Conservation (phyloP, 352 stramenopile species). For the Thalassiosira oceanica region DNA sequence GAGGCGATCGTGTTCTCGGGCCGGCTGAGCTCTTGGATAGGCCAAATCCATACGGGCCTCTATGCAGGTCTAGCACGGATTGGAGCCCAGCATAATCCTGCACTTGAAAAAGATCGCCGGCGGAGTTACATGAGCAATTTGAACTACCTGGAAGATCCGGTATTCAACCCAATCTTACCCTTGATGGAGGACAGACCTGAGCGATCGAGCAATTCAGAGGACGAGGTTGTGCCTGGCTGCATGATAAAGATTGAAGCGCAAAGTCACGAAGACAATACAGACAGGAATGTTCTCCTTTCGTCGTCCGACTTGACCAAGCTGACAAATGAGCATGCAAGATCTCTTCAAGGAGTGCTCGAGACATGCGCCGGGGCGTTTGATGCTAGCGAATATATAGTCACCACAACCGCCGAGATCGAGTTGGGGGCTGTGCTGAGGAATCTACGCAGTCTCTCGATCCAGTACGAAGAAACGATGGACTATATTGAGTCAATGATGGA, state of each 20-base stretch:
- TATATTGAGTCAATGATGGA: slow-evolving; percentile 65
- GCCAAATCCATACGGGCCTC: too few species aligned
- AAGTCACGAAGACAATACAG: too few species aligned
- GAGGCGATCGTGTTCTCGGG: too few species aligned
- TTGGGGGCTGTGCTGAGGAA: slow-evolving; percentile 18
- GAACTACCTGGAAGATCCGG: too few species aligned
- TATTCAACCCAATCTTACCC: slow-evolving; percentile 72
- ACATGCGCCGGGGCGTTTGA: neutral
- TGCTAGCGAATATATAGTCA: neutral
- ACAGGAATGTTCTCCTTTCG: slow-evolving; percentile 1
- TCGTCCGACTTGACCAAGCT: slow-evolving; percentile 28
- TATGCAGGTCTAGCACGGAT: too few species aligned
- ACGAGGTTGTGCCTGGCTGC: too few species aligned
- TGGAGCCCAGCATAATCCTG: too few species aligned
- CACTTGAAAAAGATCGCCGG: too few species aligned
- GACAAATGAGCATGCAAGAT: slow-evolving; percentile 22
- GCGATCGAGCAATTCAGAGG: too few species aligned
- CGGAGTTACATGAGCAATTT: too few species aligned
- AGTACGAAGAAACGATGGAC: slow-evolving; percentile 26
- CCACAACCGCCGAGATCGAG: slow-evolving; percentile 17
- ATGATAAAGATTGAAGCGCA: too few species aligned
- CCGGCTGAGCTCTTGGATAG: too few species aligned
- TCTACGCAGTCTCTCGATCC: slow-evolving; percentile 9
- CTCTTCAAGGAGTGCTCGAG: slow-evolving; percentile 18
- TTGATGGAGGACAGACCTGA: slow-evolving; percentile 70